These are phyloP conservation scores for Allium fistulosum DNA, from an alignment of 106 monocot genomes.

Conservation along the genomic window DNA sequence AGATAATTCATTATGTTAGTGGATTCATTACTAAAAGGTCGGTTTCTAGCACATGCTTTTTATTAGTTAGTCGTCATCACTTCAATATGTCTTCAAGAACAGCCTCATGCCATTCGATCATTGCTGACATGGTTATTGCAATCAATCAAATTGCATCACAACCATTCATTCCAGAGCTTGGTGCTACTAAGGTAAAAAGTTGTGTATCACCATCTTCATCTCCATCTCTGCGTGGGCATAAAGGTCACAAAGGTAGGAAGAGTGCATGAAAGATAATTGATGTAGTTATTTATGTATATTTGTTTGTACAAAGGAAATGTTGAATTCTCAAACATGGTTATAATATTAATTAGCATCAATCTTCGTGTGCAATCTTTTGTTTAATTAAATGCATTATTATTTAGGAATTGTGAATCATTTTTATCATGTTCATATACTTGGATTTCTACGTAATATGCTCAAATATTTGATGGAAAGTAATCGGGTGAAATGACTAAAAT, in stretches of 20 bases:
- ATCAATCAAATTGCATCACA: conserved; percentile 41
- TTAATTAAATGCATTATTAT: no score
- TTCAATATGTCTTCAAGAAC: conserved; percentile 68
- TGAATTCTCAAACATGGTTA: no score
- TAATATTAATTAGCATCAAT: no score
- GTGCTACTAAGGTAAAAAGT: background rate
- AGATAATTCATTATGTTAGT: conserved; percentile 28
- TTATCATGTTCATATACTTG: no score
- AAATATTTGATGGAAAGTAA: no score
- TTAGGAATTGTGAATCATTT: no score
- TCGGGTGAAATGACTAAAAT: no score
- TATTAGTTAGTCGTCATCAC: conserved; percentile 38
- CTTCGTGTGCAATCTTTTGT: no score
- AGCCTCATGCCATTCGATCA: conserved; percentile 49
- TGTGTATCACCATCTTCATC: conserved; percentile 10
- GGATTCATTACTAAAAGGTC: conserved; percentile 39
- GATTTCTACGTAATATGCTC: no score
- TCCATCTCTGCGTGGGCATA: background rate
- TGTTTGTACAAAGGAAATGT: no score
- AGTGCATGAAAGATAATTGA: background rate
- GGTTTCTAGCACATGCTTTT: conserved; percentile 31
- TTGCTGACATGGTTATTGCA: conserved; percentile 49
- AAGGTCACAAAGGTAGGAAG: background rate
- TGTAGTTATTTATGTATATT: no score
- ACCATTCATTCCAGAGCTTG: conserved; percentile 19